Percentiles rank a stretch among this genome's conserved stretches.
Conservation (phyloP, 257 asterid genomes). For the Solanum corneliomulleri region DNA sequence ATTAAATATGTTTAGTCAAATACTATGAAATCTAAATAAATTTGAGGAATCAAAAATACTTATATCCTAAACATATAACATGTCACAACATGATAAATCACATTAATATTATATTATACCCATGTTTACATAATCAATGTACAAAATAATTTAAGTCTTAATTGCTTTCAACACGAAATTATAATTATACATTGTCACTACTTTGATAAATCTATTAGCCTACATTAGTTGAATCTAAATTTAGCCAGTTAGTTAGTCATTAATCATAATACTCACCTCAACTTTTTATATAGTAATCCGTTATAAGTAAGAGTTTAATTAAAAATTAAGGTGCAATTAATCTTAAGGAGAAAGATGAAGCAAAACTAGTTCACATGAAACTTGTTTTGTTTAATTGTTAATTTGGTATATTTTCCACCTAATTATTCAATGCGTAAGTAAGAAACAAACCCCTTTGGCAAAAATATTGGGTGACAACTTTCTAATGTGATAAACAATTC, state of each 20-base stretch:
- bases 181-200: not conserved
- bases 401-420: not conserved
- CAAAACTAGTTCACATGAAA: not conserved
- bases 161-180: not conserved
- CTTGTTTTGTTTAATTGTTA: not conserved
- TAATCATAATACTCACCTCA: not conserved
- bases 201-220: not conserved
- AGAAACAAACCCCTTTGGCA: conserved; percentile 6
- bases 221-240: not conserved
- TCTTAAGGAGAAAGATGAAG: not conserved
- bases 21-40: not conserved
- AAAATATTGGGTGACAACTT: conserved; percentile 10
- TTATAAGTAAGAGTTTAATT: not conserved
- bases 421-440: not conserved
- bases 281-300: not conserved
- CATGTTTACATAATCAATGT: not conserved
- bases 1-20: not conserved
- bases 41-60: not conserved
- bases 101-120: not conserved
- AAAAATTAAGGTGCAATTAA: not conserved
- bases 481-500: not conserved
- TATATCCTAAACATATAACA: not conserved
- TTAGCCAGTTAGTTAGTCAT: not conserved
- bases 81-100: not conserved
- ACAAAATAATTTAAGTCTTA: not conserved